Percentiles rank a stretch among this genome's conserved stretches.
These are phyloP conservation scores for Phycomyces blakesleeanus DNA, from an alignment of 192 early-diverging fungal species.

Conservation along the genomic window DNA sequence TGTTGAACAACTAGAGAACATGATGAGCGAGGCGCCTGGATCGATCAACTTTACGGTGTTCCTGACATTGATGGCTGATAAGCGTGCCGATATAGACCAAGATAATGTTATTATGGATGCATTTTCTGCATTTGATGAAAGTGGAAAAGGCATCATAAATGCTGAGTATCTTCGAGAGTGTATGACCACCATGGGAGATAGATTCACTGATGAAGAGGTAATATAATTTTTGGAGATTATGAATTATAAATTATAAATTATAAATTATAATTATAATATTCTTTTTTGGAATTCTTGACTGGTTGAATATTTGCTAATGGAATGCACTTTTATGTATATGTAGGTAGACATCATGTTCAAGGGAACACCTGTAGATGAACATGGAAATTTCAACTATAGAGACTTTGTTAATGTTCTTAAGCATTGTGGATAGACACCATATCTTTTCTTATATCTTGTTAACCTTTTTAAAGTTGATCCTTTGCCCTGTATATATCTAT, in stretches of 20 bases:
- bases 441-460: neutral
- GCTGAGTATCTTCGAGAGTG: slow-evolving; percentile 78
- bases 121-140: slow-evolving; percentile 91
- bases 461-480: neutral
- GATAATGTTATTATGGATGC: slow-evolving; percentile 88
- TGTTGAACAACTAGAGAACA: slow-evolving; percentile 80
- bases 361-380: slow-evolving; percentile 71
- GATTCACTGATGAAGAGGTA: slow-evolving; percentile 90
- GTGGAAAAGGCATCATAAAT: slow-evolving; percentile 74
- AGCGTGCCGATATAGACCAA: slow-evolving; percentile 86
- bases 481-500: neutral
- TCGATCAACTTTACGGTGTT: slow-evolving; percentile 98
- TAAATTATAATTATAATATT: too few species aligned
- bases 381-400: slow-evolving; percentile 84
- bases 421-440: slow-evolving; percentile 72
- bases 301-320: neutral
- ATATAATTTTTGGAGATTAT: neutral
- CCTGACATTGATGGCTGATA: slow-evolving; percentile 92
- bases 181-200: slow-evolving; percentile 92
- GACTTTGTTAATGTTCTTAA: slow-evolving; percentile 91
- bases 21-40: slow-evolving; percentile 84
- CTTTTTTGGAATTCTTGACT: neutral
- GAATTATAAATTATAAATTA: too few species aligned
- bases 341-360: slow-evolving; percentile 92
- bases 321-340: slow-evolving; percentile 4